Evolutionary conservation across 768 basidiomycete genomes (phyloP), one percentile per base, ranked within the genome.

Genomic region (Cubamyces lactineus): DNA sequence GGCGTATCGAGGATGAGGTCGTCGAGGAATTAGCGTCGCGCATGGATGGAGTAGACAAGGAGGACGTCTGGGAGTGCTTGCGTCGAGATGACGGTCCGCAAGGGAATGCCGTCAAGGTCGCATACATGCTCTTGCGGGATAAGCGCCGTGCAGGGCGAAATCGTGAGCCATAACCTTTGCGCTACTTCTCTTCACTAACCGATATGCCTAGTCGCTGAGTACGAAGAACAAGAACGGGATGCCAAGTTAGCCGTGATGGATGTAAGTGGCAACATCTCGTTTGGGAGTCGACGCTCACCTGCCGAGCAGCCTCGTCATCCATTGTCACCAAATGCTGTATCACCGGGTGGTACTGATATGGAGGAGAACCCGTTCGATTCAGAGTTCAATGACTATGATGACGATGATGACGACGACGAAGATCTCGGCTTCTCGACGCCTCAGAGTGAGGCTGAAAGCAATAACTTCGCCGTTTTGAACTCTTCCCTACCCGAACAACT

Each of bases 101-200:
- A 62, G 92, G 95, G 41, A 97, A 98, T 72, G 88, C 93, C 56
- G 89, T 98, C 72, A 96, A 97, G 76, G 95, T 99, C 7, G 95
- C 96, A 0, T 99, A 98, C 75, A 87, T 95, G 85, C 80, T 99
- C 4, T 79, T 97, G 47, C 81, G 94, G 59, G 96, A 99, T 71
- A 95, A 95, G 77, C 81, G 87, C 67, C 79, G 94, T 41, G 81
- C 91, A 55, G 87, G 94, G 6, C 85, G 89, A 73, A 93, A 94
- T 72, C 77, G 95, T 96, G 69, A 81, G 94, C 81, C 6, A 30
- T 40, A 13, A 17, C 8, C 5, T n/a, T 53, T 40, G 58, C 24
- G 50, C 54, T 62, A 45, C 9, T 47, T 49, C 21, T 16, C 48
- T 47, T 48, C n/a, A 11, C 49, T 64, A 42, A 57, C 24, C 71